phyloP scores from a whole-genome alignment of 345 rosid genomes.

The Euphorbia peplus region DNA sequence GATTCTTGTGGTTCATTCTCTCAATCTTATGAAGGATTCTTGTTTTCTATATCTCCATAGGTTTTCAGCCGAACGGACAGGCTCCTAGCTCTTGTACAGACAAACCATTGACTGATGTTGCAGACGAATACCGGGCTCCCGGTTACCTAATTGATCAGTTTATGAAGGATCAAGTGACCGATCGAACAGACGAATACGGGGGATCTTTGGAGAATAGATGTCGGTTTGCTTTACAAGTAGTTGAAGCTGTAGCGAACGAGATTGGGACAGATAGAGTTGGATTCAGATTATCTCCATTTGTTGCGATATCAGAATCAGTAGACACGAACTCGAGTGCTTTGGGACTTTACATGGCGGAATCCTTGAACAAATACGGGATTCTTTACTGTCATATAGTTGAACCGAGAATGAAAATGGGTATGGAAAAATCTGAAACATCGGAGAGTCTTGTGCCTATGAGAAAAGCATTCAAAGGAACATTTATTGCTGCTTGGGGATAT shows the following conservation, averaged over 20 bases:
- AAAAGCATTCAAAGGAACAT: no score
- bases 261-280: constrained; percentile 67
- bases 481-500: constrained; percentile 60
- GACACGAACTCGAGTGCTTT: no score
- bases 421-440: no score
- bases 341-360: no score
- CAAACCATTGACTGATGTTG: constrained; percentile 44
- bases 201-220: constrained; percentile 69
- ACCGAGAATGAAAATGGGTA: no score
- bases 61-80: constrained; percentile 59
- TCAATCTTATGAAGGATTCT: no score
- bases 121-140: constrained; percentile 56
- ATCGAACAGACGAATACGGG: constrained; percentile 63
- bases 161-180: constrained; percentile 66
- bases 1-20: no score
- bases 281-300: constrained; percentile 64
- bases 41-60: constrained; percentile 34
- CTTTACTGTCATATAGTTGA: no score
- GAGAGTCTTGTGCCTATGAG: no score
- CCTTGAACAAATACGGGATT: constrained; percentile 53
- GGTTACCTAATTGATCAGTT: constrained; percentile 70
- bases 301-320: constrained; percentile 44
- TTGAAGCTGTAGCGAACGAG: constrained; percentile 58
- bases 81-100: constrained; percentile 59
- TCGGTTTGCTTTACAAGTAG: constrained; percentile 56